Evolutionary conservation across 2,329 filamentous ascomycete species (phyloP), one percentile per base, ranked within the genome.

Genomic region (Chrysoporthe deuterocubensis): DNA sequence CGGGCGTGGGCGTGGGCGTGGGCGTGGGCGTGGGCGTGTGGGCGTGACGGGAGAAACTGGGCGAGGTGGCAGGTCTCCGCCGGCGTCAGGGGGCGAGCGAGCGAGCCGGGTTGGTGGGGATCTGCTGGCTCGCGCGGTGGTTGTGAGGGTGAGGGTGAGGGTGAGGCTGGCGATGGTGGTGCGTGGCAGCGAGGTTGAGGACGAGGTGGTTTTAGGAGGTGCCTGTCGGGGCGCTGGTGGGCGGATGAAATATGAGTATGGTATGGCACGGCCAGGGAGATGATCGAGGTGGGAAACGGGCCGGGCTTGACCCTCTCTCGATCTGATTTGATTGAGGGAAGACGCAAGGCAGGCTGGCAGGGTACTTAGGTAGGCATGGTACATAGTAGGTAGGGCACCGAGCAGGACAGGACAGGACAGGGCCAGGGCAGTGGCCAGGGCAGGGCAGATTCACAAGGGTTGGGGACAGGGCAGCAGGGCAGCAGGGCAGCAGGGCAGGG

Each of bases 381-480:
- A 26, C 26, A 26, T 26, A 26, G 26, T 8, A n/a, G 50, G n/a
- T 21, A 54, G 50, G 50, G 50, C 50, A 50, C n/a, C 26, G 50
- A n/a, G 50, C n/a, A 54, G 50, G n/a, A 54, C n/a, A 13, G n/a
- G 26, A 26, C 50, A 54, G n/a, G 37, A 6, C 37, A 40, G 37
- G 37, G 37, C 37, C 37, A 40, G 37, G 37, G 9, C 37, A 40
- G 37, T 26, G 37, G 37, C 37, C 37, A 40, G 37, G 37, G 37
- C 37, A 40, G 9, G 26, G 26, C 26, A 40, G 9, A 9, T 1
- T 1, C 37, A 40, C 37, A 40, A 52, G 62, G 62, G 48, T 32
- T 52, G 63, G 63, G 63, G 52, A 59, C 54, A 44, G 63, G 52
- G 48, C 58, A 52, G 48, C 48, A 52, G 48, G 48, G 48, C 48